Conservation (phyloP, 768 basidiomycete species). For the Amanita jacksonii region DNA sequence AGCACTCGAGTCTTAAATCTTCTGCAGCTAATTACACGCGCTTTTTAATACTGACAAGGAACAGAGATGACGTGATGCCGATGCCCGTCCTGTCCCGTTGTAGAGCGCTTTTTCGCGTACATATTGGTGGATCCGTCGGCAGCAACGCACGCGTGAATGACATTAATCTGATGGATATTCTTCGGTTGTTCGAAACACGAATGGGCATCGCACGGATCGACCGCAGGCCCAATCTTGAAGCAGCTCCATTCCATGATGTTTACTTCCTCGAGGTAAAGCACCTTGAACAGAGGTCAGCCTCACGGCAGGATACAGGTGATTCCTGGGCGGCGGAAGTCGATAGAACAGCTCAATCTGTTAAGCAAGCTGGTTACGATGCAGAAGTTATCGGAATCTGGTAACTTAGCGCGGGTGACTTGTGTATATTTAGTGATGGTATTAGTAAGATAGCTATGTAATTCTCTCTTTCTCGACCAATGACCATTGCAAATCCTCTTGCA, state of each 20-base stretch:
- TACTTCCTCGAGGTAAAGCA: constrained; percentile 57
- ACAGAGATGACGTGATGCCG: neutral
- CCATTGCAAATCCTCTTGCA: constrained; percentile 39
- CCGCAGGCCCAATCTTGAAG: constrained; percentile 44
- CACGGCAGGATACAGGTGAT: neutral
- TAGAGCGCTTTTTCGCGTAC: constrained; percentile 26
- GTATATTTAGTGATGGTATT: too few species aligned
- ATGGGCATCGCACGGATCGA: constrained; percentile 46
- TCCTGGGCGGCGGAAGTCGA: constrained; percentile 10
- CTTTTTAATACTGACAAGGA: constrained; percentile 48
- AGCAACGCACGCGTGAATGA: constrained; percentile 10
- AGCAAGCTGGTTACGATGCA: constrained; percentile 24
- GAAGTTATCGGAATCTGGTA: constrained; percentile 44
- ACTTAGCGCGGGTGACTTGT: constrained; percentile 1
- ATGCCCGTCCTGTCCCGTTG: constrained; percentile 7
- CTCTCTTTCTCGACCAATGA: too few species aligned
- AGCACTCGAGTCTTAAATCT: constrained; percentile 6
- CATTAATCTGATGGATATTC: constrained; percentile 17
- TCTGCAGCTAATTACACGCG: constrained; percentile 56
- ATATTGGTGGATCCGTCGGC: constrained; percentile 10
- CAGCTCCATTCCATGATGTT: constrained; percentile 41
- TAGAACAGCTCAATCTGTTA: constrained; percentile 18
- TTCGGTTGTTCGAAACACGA: constrained; percentile 24
- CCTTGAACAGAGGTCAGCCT: constrained; percentile 9
- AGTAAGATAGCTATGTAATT: too few species aligned